Evolutionary conservation across 768 basidiomycete species (phyloP), one percentile per base, ranked within the genome.

Genomic region (Rhodotorula kratochvilovae): DNA sequence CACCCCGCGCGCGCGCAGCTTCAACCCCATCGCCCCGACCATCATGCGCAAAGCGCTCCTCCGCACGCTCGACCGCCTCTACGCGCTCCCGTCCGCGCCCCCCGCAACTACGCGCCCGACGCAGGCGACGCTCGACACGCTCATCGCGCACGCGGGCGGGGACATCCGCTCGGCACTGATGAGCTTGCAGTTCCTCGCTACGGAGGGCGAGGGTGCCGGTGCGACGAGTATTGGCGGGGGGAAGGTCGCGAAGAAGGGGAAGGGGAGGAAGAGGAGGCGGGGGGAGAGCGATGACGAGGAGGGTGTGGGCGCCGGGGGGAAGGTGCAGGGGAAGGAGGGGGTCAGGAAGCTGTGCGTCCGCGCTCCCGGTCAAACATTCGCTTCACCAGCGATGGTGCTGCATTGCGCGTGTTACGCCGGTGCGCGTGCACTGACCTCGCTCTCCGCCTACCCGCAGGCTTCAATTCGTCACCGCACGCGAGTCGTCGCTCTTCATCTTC

Each of bases 121-220:
- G 12, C 53, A 31, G 19, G 89, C 89, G 11, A 84, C 86, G 2
- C 77, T 96, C 1, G 89, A 95, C 63, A 80, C 87, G 29, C 85
- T 97, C 69, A 85, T 93, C 10, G 86, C 88, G 61, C 86, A 89
- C 3, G 85, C 90, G 6, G 89, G 90, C 77, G 96, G 96, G 0
- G 96, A 99, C 78, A 90, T 99, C 48, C 84, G 96, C 54, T 90
- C 90, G 67, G 95, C 94, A 1, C 86, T 97, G 70, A 98, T 95
- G 87, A 88, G 89, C 0, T 83, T 98, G 13, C 90, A 99, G 78
- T 93, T 99, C 88, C 2, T 95, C 80, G 83, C 29, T 80, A 84
- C 29, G 35, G 68, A 72, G 45, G 76, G 25, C 45, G 54, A 58
- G 36, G 33, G 21, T n/a, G n/a, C n/a, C 16, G 55, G 35, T 3